Evolutionary conservation across 2,329 filamentous ascomycete species (phyloP), one percentile per base, ranked within the genome.

Genomic region (Sporothrix brunneoviolacea): DNA sequence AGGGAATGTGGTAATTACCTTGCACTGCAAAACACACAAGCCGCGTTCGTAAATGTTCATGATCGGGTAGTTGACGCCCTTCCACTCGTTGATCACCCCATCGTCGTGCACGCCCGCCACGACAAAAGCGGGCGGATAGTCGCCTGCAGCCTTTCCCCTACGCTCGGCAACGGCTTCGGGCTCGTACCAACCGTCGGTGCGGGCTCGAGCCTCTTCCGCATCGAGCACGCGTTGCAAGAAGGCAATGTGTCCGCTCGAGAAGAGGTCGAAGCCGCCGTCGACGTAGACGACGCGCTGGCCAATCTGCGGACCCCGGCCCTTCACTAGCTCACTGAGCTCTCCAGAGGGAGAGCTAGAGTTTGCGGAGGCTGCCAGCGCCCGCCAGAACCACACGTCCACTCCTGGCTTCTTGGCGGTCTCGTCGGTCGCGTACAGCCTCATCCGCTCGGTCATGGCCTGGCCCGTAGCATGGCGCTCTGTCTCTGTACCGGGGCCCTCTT

Each of bases 41-140:
- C 91, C 91, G 37, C 93, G 85, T 73, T 98, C 93, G 62, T 91
- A 95, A 51, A 95, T 91, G 72, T 97, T 98, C 93, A 98, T 98
- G 70, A 98, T 97, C 22, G 93, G 93, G 65, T 96, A 98, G 71
- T 98, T 98, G 61, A 96, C 78, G 32, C 93, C 91, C 70, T 97
- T 97, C 86, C 90, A 94, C 61, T 85, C 75, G 69, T 98, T 98
- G 68, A 98, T 95, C 54, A 95, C 90, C 57, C 86, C 82, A 65
- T 98, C 93, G 61, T 95, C 88, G 68, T 98, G 93, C 21, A 98
- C 84, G 43, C 93, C 93, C 3, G 89, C 91, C 38, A 97, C 81
- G n/a, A 98, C 78, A 64, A 88, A 97, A 7, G 83, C 85, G 0
- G 90, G 89, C 0, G 80, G 75, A 62, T 94, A 95, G 67, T 94